Evolutionary conservation across 1,284 basidiomycete species (phyloP).

Genomic region (Pyrrhoderma lamaoense): DNA sequence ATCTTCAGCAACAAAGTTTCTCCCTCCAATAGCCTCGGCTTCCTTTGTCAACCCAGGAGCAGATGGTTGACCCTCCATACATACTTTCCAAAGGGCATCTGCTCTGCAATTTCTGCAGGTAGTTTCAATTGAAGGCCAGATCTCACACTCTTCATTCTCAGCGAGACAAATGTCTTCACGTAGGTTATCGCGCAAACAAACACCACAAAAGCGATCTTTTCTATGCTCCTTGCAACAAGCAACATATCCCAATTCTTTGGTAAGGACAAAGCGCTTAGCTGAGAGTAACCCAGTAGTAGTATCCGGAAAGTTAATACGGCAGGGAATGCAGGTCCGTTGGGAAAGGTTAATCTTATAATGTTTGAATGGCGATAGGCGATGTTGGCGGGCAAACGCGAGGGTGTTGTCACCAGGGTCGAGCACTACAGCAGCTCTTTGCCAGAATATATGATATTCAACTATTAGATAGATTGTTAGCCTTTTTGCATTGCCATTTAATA

Average conservation of each 20-base stretch:
- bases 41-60: constrained; percentile 41
- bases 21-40: constrained; percentile 51
- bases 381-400: constrained; percentile 21
- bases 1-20: constrained; percentile 34
- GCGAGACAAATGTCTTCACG: constrained; percentile 39
- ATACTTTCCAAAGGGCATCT: constrained; percentile 53
- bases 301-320: constrained; percentile 56
- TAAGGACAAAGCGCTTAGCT: constrained; percentile 38
- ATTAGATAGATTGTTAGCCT: constrained; percentile 7
- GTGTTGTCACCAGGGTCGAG: constrained; percentile 46
- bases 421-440: constrained; percentile 45
- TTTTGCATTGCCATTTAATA: too few relatives aligned
- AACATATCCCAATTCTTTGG: constrained; percentile 39
- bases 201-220: constrained; percentile 50
- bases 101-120: constrained; percentile 58
- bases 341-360: constrained; percentile 38
- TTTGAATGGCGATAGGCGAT: constrained; percentile 33
- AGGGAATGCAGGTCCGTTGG: constrained; percentile 49
- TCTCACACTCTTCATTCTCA: constrained; percentile 65
- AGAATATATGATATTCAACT: constrained; percentile 55
- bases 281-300: constrained; percentile 40
- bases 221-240: constrained; percentile 59
- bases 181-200: constrained; percentile 59
- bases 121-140: constrained; percentile 54
- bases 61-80: constrained; percentile 5